Base-by-base conservation (phyloP, 768 basidiomycete genomes). In the Mycena floridula region DNA sequence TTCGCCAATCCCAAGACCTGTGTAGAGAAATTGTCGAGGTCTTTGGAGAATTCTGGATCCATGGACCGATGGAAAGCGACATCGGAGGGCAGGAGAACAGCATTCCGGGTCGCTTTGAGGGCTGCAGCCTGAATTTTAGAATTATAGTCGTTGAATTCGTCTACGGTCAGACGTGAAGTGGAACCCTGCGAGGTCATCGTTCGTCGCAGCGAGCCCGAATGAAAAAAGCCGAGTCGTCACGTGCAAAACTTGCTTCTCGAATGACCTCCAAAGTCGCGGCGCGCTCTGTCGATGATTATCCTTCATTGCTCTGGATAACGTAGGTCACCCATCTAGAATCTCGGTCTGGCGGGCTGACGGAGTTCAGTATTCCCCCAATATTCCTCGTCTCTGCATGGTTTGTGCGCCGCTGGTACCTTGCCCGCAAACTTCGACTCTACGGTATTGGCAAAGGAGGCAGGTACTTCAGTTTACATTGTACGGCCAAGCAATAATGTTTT, bases 61-160 rank as follows among this genome's bases (percentile, higher is more conserved):
- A 98, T 77, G 2, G 93, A 88, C 20, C 89, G 84, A 63, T 96
- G 89, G 62, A 93, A 97, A n/a, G 72, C 65, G 45, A 98, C 69
- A 65, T 97, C 94, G 12, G 68, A 50, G 3, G 91, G 85, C 3
- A 90, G 67, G 2, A 67, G 65, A 2, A 76, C 76, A 0, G 86
- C 76, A 40, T 72, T 66, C 43, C 79, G 73, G 3, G 85, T 88
- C 7, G 83, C 70, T 37, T 74, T 72, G 11, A 89, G 71, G 0
- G 81, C 83, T 8, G 73, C 62, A 1, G 64, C 62, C 56, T 89
- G 89, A 5, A 89, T 59, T 24, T 69, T 54, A 9, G 72, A 57
- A 51, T 85, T 76, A 56, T 77, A 82, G 2, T 62, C 63, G 48
- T 76, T 59, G 48, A 86, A 88, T 15, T 16, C 13, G 38, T 16